A percentile compares a stretch with the other conserved stretches of the same genome.
Conservation (phyloP, 139 green algal genomes). For the Chlorella vulgaris region DNA sequence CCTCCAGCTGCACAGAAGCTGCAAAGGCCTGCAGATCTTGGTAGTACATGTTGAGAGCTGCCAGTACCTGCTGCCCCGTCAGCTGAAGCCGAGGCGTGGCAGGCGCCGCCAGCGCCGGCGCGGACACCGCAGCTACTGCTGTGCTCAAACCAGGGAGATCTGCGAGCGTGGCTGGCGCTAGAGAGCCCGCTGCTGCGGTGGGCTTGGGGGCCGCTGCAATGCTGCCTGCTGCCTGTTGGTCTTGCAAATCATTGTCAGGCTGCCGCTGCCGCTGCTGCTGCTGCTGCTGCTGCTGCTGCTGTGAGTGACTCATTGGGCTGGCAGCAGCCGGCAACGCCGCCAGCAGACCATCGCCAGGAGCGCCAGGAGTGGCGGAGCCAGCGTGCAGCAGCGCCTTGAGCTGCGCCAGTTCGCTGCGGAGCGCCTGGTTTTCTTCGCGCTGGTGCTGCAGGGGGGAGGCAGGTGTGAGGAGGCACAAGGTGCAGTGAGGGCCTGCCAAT, state of each 20-base stretch:
- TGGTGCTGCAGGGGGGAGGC: background rate
- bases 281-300: background rate
- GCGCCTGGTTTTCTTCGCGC: background rate
- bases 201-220: background rate
- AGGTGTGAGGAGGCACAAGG: background rate
- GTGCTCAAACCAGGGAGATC: background rate
- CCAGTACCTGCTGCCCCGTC: background rate
- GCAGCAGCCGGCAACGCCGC: too few species aligned
- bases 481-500: background rate
- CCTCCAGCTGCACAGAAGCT: constrained; percentile 22
- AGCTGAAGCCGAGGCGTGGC: background rate
- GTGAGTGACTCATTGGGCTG: background rate
- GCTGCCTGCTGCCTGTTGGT: too few species aligned
- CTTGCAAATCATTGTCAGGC: background rate
- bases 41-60: constrained; percentile 21
- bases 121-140: background rate
- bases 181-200: background rate
- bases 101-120: background rate
- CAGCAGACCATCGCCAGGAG: background rate
- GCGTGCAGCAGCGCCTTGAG: background rate
- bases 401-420: background rate
- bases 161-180: background rate
- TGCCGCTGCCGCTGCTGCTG: background rate
- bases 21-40: constrained; percentile 27
- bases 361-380: background rate